Conservation (phyloP, 345 rosid species). For the Gossypium stocksii region DNA sequence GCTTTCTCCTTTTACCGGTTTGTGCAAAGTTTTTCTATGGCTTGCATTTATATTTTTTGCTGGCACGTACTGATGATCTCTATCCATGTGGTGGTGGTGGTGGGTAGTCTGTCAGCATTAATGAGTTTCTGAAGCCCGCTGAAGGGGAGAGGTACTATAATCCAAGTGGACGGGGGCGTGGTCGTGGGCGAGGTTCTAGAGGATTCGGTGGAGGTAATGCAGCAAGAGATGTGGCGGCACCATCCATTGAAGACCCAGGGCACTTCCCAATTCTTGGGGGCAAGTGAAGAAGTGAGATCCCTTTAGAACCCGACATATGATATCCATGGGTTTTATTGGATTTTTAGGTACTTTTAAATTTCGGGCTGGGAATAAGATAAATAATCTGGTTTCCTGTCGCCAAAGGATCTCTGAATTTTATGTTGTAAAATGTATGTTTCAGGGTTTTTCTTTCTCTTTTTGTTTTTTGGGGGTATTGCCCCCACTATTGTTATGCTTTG, state of each 20-base stretch:
- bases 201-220: constrained; percentile 29
- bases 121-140: constrained; percentile 33
- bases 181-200: constrained; percentile 43
- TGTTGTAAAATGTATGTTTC: constrained; percentile 17
- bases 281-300: constrained; percentile 29
- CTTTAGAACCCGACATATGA: background rate
- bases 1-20: background rate
- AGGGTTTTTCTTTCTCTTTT: background rate
- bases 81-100: background rate
- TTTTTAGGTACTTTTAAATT: constrained; percentile 28
- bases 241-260: constrained; percentile 54
- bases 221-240: constrained; percentile 35
- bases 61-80: background rate
- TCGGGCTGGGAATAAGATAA: constrained; percentile 25
- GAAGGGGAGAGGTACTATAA: constrained; percentile 39
- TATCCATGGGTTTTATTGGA: constrained; percentile 6
- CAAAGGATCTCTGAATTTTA: background rate
- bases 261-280: constrained; percentile 69
- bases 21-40: background rate
- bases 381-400: constrained; percentile 33
- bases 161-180: constrained; percentile 43
- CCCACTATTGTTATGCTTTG: constrained; percentile 7
- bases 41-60: background rate
- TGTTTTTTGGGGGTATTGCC: constrained; percentile 17
- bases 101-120: constrained; percentile 53